A percentile compares a stretch with the other conserved stretches of the same genome.
These are phyloP conservation scores for Auricularia heimuer DNA, from an alignment of 768 basidiomycete species.

Conservation along the genomic window DNA sequence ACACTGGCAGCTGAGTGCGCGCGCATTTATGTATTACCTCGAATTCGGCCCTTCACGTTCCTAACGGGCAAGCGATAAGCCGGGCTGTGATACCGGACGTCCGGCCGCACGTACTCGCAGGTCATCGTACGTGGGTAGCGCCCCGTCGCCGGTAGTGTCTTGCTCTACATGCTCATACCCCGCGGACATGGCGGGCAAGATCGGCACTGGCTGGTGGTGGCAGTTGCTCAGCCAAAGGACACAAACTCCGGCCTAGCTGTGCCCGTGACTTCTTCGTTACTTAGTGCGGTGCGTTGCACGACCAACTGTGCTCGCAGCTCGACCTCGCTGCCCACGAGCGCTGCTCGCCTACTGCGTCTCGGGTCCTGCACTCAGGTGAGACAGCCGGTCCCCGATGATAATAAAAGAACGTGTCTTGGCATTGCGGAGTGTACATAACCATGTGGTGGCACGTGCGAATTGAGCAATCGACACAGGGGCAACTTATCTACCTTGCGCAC, in stretches of 20 bases:
- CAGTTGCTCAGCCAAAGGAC: not conserved
- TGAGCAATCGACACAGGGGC: not conserved
- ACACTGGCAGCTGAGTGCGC: slow-evolving; percentile 7
- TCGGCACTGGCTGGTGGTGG: not conserved
- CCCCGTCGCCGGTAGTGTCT: slow-evolving; percentile 37
- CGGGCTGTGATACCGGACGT: not conserved
- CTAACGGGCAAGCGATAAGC: slow-evolving; percentile 34
- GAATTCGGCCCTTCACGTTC: slow-evolving; percentile 62
- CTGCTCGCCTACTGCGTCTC: too few species aligned
- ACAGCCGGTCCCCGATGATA: not conserved
- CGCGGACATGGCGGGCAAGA: not conserved
- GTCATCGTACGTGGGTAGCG: slow-evolving; percentile 71
- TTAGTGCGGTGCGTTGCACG: too few species aligned
- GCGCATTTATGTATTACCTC: slow-evolving; percentile 33
- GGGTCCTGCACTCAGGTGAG: too few species aligned
- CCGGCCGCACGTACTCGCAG: slow-evolving; percentile 21
- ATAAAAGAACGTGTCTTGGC: not conserved
- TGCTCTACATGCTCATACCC: slow-evolving; percentile 20
- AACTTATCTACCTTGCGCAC: too few species aligned
- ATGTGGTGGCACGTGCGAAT: not conserved
- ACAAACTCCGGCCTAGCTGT: not conserved
- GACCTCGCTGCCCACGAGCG: too few species aligned
- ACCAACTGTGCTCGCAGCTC: too few species aligned
- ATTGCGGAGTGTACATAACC: not conserved
- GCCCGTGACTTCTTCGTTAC: not conserved